Evolutionary conservation across 192 early-diverging fungal species (phyloP).

Genomic region (Linnemannia zychae): DNA sequence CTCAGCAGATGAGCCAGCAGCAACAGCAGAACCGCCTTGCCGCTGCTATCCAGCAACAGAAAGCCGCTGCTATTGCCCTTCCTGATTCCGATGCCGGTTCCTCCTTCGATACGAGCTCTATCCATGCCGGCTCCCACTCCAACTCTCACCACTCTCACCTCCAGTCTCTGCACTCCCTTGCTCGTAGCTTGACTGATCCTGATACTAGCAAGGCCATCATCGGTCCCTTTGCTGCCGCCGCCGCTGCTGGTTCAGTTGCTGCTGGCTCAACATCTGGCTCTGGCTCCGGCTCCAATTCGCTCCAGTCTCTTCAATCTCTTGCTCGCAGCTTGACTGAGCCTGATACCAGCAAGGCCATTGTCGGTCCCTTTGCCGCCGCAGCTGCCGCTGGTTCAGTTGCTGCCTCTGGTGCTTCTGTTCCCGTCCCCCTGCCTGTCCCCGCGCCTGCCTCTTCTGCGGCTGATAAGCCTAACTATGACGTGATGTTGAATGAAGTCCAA

Average conservation of each 20-base stretch:
- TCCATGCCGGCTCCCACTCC: constrained; percentile 15
- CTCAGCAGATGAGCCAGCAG: constrained; percentile 33
- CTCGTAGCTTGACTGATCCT: constrained; percentile 12
- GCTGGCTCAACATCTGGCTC: constrained; percentile 26
- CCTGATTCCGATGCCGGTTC: constrained; percentile 41
- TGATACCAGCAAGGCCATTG: constrained; percentile 16
- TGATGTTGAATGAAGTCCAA: constrained; percentile 71
- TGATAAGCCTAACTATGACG: constrained; percentile 41
- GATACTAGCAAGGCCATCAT: constrained; percentile 16
- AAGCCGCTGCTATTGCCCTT: constrained; percentile 41
- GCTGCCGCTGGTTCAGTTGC: background rate
- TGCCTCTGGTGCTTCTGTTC: background rate
- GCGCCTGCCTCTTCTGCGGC: constrained; percentile 7
- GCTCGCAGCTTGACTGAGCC: constrained; percentile 16
- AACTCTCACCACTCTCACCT: no score
- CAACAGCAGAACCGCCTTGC: constrained; percentile 37
- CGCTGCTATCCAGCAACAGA: constrained; percentile 38
- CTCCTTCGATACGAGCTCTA: constrained; percentile 3
- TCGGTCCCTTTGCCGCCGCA: constrained; percentile 12
- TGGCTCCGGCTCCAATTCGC: constrained; percentile 2
- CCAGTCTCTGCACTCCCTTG: constrained; percentile 1
- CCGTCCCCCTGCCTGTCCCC: constrained; percentile 15
- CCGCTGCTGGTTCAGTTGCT: background rate
- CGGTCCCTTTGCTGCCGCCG: constrained; percentile 13
- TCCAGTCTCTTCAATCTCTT: background rate